These are phyloP conservation scores for Fusarium sp. DNA, from an alignment of 2,329 filamentous ascomycete genomes.

Conservation along the genomic window DNA sequence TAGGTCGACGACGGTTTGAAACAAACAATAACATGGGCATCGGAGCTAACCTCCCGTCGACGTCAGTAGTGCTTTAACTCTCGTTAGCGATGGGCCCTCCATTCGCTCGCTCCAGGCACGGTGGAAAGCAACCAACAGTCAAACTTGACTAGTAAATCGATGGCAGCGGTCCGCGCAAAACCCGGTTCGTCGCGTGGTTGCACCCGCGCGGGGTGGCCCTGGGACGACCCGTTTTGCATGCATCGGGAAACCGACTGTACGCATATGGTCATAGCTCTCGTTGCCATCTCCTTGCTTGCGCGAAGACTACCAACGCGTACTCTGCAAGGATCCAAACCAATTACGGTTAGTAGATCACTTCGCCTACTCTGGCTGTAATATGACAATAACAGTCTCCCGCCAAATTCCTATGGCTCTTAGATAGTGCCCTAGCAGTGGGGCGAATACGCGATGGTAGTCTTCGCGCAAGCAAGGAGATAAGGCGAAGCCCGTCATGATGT, in stretches of 20 bases:
- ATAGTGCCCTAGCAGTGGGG: too few species aligned
- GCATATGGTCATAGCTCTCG: conserved; percentile 2
- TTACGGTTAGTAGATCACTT: too few species aligned
- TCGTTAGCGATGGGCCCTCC: background rate
- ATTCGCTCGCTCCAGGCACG: background rate
- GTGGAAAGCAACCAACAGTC: background rate
- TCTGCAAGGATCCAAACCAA: too few species aligned
- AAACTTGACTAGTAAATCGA: background rate
- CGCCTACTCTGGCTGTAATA: too few species aligned
- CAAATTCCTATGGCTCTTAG: too few species aligned
- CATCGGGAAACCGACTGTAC: background rate
- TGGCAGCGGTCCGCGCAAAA: background rate
- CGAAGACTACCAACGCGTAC: too few species aligned
- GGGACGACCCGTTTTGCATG: conserved; percentile 3
- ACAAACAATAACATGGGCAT: background rate
- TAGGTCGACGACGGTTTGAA: background rate
- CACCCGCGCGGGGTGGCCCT: background rate
- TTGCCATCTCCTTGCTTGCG: too few species aligned
- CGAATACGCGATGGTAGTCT: too few species aligned
- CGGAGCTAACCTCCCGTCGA: background rate
- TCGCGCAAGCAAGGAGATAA: too few species aligned
- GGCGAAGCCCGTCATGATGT: background rate
- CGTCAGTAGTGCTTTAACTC: background rate
- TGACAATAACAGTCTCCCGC: too few species aligned
- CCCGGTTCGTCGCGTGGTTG: background rate